Evolutionary conservation across 2,329 filamentous ascomycete species (phyloP), one percentile per base, ranked within the genome.

Genomic region (Cladophialophora psammophila): DNA sequence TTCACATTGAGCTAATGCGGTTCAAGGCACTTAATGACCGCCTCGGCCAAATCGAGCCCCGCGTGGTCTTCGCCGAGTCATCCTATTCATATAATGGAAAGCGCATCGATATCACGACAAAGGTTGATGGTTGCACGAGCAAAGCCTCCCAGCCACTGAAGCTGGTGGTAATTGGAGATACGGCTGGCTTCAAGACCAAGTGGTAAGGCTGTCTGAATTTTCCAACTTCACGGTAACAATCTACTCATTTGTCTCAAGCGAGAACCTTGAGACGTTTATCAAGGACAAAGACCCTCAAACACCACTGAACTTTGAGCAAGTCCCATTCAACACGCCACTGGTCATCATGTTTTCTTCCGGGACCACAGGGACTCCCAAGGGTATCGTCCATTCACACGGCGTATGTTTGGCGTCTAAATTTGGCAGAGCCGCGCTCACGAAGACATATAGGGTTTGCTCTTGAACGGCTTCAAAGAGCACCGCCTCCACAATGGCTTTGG

Each of bases 251-350:
- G 12, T 55, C 52, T 34, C 31, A n/a, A 59, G 56, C 26, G 31
- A 15, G 26, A 48, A 10, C 56, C 31, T 55, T 5, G 52, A 55
- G 40, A 31, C 56, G 2, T 59, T 59, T 9, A 12, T 59, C 38
- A 9, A 9, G 4, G 56, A 26, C 56, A 45, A 4, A 36, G 32
- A 12, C 15, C 20, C 4, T 50, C 36, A 36, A 52, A 32, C n/a
- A 40, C 34, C n/a, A 3, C n/a, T 61, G n/a, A 36, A 48, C 5
- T 89, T 92, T 66, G 84, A 85, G 42, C 84, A 88, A 50, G 79
- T 92, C 5, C 83, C 78, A 0, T 94, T 93, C 76, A 83, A 88
- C 42, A 90, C 93, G 68, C 91, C 92, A 0, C 90, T 92, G 77
- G 79, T 94, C 36, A 85, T 67, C 48, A 60, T 67, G 55, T 67